Evolutionary conservation across 805 yeast genomes (phyloP), one percentile per base, ranked within the genome.

Genomic region (Barnettozyma sucrosica): DNA sequence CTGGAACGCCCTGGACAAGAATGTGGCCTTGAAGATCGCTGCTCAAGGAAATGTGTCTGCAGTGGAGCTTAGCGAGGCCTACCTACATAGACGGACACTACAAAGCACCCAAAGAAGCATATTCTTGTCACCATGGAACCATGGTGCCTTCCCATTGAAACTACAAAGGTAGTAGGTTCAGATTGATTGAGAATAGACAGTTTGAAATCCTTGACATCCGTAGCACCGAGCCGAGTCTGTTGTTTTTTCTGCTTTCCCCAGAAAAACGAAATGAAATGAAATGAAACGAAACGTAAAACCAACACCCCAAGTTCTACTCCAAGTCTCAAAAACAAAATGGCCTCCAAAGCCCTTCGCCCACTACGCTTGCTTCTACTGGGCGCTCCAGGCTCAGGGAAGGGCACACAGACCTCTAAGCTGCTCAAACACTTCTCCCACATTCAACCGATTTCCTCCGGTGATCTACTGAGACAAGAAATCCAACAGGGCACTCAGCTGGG

Each of bases 331-430:
- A n/a, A n/a, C n/a, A 20, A 14, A 13, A 39, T 39, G 42, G 30
- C 42, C 4, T 24, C 42, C 20, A 25, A 4, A 24, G 33, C 32
- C 8, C 42, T 39, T 9, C 33, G 47, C 3, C 82, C 90, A 1
- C 62, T 85, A 16, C 70, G 97, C 56, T 65, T 89, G 34, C 71
- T 90, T 24, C 70, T 90, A 8, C 68, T 92, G 23, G 97, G 97
- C 3, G 96, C 97, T 0, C 98, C 98, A 0, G 98, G 98, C 0
- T 76, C 96, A 1, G 98, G 98, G 1, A 90, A 90, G 62, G 97
- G 97, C 2, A 90, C 98, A 0, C 86, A 85, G 55, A 85, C 96
- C 0, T 67, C 84, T 2, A 73, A 81, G 50, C 69, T 90, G 5
- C 63, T 83, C 49, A 74, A 76, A 44, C 65, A 68, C 36, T 74